phyloP scores from a whole-genome alignment of 2,329 filamentous ascomycete genomes.

The Sarocladium brachiariae region DNA sequence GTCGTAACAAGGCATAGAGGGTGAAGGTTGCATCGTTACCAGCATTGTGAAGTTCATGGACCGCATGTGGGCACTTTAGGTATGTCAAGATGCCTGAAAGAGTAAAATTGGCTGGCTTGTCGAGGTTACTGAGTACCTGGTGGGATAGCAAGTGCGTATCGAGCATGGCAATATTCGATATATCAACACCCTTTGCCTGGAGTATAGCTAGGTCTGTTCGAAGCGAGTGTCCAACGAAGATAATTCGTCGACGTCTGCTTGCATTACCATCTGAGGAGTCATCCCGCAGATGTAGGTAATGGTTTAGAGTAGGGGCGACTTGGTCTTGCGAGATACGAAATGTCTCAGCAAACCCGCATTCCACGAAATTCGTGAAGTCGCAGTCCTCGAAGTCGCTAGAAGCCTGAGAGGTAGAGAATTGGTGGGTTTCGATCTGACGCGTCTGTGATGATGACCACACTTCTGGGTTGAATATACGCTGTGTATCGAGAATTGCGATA shows the following conservation, averaged over 20 bases:
- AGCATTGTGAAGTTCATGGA: not conserved
- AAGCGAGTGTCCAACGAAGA: not conserved
- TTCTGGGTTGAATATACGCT: not conserved
- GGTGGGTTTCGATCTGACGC: not conserved
- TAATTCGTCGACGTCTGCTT: not conserved
- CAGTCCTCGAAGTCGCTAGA: slow-evolving; percentile 1
- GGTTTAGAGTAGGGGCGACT: not conserved
- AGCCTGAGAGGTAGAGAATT: not conserved
- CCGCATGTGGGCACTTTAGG: not conserved
- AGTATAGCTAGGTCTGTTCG: not conserved
- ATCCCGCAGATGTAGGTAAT: not conserved
- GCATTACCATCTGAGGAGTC: not conserved
- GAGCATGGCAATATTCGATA: not conserved
- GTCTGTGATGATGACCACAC: not conserved
- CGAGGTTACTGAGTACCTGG: not conserved
- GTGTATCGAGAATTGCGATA: not conserved
- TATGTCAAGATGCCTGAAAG: not conserved
- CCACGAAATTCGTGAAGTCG: not conserved
- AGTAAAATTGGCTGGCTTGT: not conserved
- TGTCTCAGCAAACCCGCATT: not conserved
- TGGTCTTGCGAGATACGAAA: not conserved
- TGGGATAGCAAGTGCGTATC: not conserved
- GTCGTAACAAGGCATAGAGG: not conserved
- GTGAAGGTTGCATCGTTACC: slow-evolving; percentile 1
- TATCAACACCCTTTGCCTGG: not conserved